Evolutionary conservation across 108 stramenopile genomes (phyloP).

Genomic region (Nitzschia sp.): DNA sequence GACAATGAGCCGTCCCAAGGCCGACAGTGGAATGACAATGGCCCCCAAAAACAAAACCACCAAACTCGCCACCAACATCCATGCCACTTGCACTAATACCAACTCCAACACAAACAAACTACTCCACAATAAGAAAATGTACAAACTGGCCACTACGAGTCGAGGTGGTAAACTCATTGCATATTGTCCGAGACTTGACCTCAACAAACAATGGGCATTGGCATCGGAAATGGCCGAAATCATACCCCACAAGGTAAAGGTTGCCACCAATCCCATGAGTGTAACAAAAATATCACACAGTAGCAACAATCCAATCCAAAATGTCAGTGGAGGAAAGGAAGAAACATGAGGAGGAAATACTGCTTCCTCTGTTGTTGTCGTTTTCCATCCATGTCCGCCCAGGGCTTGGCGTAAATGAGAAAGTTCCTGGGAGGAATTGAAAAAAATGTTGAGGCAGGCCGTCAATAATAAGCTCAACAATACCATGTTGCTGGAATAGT

Average conservation of each 20-base stretch:
- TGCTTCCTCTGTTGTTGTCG: neutral
- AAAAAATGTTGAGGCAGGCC: constrained; percentile 28
- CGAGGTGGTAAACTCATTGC: constrained; percentile 33
- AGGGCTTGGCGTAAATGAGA: constrained; percentile 13
- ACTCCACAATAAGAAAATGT: constrained; percentile 43
- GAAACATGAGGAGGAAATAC: neutral
- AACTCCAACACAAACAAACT: constrained; percentile 34
- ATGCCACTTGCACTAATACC: neutral
- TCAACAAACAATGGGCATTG: constrained; percentile 44
- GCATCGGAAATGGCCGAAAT: constrained; percentile 41
- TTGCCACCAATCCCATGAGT: constrained; percentile 37
- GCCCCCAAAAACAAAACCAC: constrained; percentile 29
- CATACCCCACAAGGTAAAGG: constrained; percentile 54
- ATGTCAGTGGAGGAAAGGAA: constrained; percentile 12
- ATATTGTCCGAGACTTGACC: constrained; percentile 49
- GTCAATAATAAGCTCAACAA: constrained; percentile 41
- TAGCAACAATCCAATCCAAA: constrained; percentile 44
- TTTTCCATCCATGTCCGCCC: neutral
- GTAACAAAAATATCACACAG: constrained; percentile 31
- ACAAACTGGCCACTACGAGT: constrained; percentile 40
- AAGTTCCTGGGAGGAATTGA: constrained; percentile 27
- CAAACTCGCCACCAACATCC: neutral
- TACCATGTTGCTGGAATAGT: constrained; percentile 46
- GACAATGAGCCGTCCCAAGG: constrained; percentile 51
- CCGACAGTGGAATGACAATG: constrained; percentile 34